phyloP scores from a whole-genome alignment of 768 basidiomycete species.

The Saitozyma sp. region DNA sequence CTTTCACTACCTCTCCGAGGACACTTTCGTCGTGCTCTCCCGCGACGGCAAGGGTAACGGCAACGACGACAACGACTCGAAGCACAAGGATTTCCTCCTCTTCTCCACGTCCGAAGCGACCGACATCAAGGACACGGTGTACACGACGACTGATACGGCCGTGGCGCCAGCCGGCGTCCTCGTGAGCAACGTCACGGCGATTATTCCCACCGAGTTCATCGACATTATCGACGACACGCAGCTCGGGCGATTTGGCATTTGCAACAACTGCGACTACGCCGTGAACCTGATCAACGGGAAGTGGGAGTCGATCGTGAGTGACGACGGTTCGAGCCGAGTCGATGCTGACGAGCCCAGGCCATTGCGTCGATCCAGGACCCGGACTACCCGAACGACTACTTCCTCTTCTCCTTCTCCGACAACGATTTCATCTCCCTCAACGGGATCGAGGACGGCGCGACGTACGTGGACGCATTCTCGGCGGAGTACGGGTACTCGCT shows the following conservation, averaged over 20 bases:
- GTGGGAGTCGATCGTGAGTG: conserved; percentile 63
- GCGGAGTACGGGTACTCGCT: conserved; percentile 58
- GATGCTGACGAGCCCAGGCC: conserved; percentile 27
- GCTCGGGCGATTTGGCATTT: conserved; percentile 65
- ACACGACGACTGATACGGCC: conserved; percentile 60
- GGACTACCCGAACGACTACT: conserved; percentile 64
- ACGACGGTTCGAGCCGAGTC: neutral
- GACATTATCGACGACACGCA: conserved; percentile 60
- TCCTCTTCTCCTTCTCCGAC: conserved; percentile 67
- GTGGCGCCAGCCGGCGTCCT: conserved; percentile 60
- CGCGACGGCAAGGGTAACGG: conserved; percentile 63
- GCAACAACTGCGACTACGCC: conserved; percentile 54
- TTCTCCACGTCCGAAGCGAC: conserved; percentile 64
- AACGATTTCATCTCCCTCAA: conserved; percentile 65
- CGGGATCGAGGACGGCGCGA: conserved; percentile 59
- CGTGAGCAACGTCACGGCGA: conserved; percentile 58
- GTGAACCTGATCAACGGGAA: conserved; percentile 64
- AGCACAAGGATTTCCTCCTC: conserved; percentile 62
- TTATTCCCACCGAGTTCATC: conserved; percentile 62
- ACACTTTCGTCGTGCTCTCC: conserved; percentile 63
- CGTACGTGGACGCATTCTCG: conserved; percentile 53
- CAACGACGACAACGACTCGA: conserved; percentile 59
- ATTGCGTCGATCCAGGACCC: conserved; percentile 61
- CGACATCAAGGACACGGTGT: conserved; percentile 63
- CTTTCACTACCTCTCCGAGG: conserved; percentile 60